A percentile compares a stretch with the other conserved stretches of the same genome.
These are phyloP conservation scores for Postia placenta DNA, from an alignment of 768 basidiomycete genomes.

Conservation along the genomic window DNA sequence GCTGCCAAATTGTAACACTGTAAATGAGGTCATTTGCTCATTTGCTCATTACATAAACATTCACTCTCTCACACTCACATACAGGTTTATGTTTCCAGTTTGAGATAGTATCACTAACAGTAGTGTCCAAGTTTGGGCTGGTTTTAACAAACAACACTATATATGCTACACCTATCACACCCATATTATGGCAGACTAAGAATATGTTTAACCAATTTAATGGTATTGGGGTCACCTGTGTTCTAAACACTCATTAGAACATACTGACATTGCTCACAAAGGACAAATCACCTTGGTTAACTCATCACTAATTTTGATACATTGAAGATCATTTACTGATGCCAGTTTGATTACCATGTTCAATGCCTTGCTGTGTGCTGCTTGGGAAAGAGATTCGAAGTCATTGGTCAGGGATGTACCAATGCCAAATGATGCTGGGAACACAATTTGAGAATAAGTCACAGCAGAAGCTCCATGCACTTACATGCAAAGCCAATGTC, in stretches of 20 bases:
- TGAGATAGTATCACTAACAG: no score
- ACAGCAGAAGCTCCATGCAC: constrained; percentile 10
- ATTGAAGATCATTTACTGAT: constrained; percentile 64
- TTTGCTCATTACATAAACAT: no score
- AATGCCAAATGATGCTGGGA: constrained; percentile 81
- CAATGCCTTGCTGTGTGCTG: constrained; percentile 70
- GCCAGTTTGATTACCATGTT: constrained; percentile 96
- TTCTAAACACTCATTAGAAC: constrained; percentile 34
- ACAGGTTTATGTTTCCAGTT: no score
- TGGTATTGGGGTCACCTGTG: constrained; percentile 45
- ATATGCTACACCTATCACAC: no score
- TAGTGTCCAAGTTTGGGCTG: no score
- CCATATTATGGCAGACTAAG: constrained; percentile 28
- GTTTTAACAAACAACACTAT: no score
- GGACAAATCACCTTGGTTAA: constrained; percentile 55
- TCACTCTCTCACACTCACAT: no score
- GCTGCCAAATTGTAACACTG: no score
- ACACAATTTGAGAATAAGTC: background rate
- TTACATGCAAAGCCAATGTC: constrained; percentile 65
- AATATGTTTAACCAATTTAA: constrained; percentile 44
- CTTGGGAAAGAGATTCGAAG: constrained; percentile 45
- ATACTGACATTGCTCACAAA: no score
- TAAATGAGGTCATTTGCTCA: no score
- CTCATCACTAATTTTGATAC: constrained; percentile 95
- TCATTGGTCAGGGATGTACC: constrained; percentile 93